Evolutionary conservation across 805 yeast species (phyloP), one percentile per base, ranked within the genome.

Genomic region (Pichia deserticola): DNA sequence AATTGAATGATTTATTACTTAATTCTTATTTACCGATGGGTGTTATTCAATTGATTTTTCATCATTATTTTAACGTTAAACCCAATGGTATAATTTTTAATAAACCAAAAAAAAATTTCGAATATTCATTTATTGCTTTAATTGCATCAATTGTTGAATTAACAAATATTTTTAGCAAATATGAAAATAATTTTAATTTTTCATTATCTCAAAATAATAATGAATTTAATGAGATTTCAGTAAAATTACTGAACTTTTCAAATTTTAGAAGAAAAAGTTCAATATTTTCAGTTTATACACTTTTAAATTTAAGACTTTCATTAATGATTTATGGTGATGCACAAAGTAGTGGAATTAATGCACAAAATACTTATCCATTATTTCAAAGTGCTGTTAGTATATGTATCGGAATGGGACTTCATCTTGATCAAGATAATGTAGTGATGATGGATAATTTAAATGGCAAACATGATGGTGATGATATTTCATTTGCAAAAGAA

Each of bases 271-370:
- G 47, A 32, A 51, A 52, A n/a, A 28, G 37, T 8, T 44, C 51
- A 4, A 12, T 48, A 1, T 49, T 49, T n/a, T 28, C 50, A 1
- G 33, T 55, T 10, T 42, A 49, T 25, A 34, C 56, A 4, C 38
- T 55, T 25, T 33, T 54, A 5, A 40, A 44, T 20, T 44, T 52
- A 1, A 47, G 51, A 7, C n/a, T 49, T 11, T 36, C 51, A 8
- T 40, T 51, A 29, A 47, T 53, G 52, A 43, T 49, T 6, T 54
- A 51, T 43, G 53, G 51, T 5, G 54, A 51, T 29, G 47, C 48
- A n/a, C 45, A 42, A 41, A 49, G 54, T 30, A 34, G 42, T 15
- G 56, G 56, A 8, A 28, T 53, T 5, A 41, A 28, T 28, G 41
- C 42, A 30, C 42, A 43, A 27, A 52, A 56, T 35, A 15, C 51